Evolutionary conservation across 176 grass and related monocot genomes (phyloP).

Genomic region (Areca catechu): DNA sequence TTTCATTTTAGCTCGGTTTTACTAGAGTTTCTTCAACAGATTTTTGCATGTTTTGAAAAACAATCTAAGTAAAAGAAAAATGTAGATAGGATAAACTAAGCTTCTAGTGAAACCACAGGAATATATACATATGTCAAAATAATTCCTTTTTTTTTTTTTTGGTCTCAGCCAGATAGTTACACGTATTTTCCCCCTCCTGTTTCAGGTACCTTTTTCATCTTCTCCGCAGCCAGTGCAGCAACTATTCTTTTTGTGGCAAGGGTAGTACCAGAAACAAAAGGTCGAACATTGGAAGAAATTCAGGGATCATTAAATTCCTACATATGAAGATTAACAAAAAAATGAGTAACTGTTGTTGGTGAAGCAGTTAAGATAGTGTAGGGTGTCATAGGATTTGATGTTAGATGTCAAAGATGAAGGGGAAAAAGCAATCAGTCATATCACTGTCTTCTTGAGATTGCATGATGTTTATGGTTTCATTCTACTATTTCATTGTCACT

Average conservation of each 20-base stretch:
- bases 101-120: background rate
- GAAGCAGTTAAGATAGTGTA: too few species aligned
- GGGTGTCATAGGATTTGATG: too few species aligned
- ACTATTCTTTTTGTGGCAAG: conserved; percentile 54
- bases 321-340: conserved; percentile 20
- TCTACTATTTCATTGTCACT: too few species aligned
- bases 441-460: too few species aligned
- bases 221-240: conserved; percentile 44
- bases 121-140: background rate
- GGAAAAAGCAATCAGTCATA: too few species aligned
- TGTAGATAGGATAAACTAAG: too few species aligned
- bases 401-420: too few species aligned
- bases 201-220: conserved; percentile 68
- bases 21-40: too few species aligned
- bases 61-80: too few species aligned
- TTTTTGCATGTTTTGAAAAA: too few species aligned
- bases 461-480: too few species aligned
- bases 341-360: background rate
- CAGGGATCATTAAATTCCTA: conserved; percentile 35
- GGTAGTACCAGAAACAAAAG: conserved; percentile 74
- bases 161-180: background rate
- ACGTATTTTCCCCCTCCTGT: background rate
- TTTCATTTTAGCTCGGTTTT: too few species aligned
- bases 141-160: background rate
- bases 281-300: conserved; percentile 70